Conservation (phyloP, 192 early-diverging fungal species). For the Coemansia sp. region DNA sequence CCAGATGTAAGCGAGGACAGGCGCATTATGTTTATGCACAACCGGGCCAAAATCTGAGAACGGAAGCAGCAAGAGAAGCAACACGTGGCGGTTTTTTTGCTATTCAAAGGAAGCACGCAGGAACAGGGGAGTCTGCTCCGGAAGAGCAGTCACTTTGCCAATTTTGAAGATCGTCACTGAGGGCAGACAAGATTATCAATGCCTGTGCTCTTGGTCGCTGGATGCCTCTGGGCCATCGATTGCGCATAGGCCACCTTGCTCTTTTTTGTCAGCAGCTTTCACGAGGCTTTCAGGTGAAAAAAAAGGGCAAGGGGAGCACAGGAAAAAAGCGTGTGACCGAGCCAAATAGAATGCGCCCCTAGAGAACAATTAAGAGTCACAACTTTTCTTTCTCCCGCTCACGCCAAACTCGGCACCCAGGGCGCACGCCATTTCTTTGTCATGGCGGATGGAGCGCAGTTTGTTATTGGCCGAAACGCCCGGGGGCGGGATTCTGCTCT, state of each 20-base stretch:
- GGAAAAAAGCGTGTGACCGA: not conserved
- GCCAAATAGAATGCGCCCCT: not conserved
- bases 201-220: not conserved
- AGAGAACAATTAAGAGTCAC: slow-evolving; percentile 2
- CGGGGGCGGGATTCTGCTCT: not conserved
- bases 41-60: not conserved
- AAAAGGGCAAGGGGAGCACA: not conserved
- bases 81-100: slow-evolving; percentile 15
- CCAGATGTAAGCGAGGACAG: not conserved
- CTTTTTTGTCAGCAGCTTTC: not conserved
- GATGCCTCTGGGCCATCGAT: not conserved
- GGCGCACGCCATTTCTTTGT: not conserved
- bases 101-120: not conserved
- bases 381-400: not conserved
- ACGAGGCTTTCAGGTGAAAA: slow-evolving; percentile 1
- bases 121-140: not conserved
- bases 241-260: not conserved
- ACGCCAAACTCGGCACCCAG: not conserved
- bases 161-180: not conserved
- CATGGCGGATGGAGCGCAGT: not conserved
- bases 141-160: slow-evolving; percentile 6
- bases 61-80: not conserved
- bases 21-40: not conserved
- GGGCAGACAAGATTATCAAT: not conserved
- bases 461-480: slow-evolving; percentile 6